Base-by-base conservation (phyloP, 495 filamentous ascomycete species). In the Penicillium odoratum region DNA sequence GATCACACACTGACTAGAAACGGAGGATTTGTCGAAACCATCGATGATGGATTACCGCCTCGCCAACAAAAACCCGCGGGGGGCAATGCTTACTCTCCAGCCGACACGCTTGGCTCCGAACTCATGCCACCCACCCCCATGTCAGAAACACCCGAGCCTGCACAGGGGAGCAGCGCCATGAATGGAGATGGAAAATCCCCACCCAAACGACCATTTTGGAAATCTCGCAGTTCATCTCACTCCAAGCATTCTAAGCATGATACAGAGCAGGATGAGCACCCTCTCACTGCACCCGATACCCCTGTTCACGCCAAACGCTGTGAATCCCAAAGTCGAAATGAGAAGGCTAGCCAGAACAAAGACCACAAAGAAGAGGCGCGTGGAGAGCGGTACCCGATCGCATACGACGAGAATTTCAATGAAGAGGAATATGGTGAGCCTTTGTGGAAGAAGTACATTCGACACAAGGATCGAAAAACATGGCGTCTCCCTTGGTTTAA, bases 401-500 rank as follows among this genome's bases (percentile, higher is more conserved):
- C 91, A 9, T 90, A 83, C 65, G 85, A 90, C 51, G 78, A 84
- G 52, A 79, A 88, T 21, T 85, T 82, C 16, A 77, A 91, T 38
- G 78, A 88, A 43, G 83, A 88, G 53, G 75, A 82, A 31, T 69
- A 69, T 38, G 85, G 84, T 28, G 85, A 91, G 48, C 89, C 88
- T 42, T 10, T 81, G 5, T 98, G 94, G 94, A 85, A 88, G 69
- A 87, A 86, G 53, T 97, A 91, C 68, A 74, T 98, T 31, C 84
- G 82, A 60, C 80, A 83, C 16, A 90, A 89, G 60, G 90, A 98
- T 61, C 87, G 95, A 26, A 90, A 92, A 28, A 96, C 88, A 2
- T 90, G 92, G 78, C 83, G 91, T 45, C 72, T 96, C n/a, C 84
- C 92, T 1, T 81, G 85, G 7, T 91, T 95, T 62, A 82, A 82